Evolutionary conservation across 2,329 filamentous ascomycete genomes (phyloP), one percentile per base, ranked within the genome.

Genomic region (Albophoma yamanashiensis): DNA sequence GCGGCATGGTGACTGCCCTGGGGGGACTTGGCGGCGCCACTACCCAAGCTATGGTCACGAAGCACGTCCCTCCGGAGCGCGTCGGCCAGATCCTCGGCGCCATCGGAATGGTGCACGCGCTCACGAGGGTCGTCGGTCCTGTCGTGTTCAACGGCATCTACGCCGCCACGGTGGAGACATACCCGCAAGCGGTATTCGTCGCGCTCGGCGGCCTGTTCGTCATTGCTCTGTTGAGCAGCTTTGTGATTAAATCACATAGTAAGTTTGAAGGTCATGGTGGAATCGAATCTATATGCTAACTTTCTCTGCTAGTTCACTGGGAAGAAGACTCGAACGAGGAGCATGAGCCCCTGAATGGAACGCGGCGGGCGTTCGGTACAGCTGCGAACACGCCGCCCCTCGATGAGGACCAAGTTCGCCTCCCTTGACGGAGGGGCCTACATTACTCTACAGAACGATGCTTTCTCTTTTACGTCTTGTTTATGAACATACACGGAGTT

Each of bases 1-100:
- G 86, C 22, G 93, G 91, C 56, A 78, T 90, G 53, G 67, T 92
- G 22, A 88, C 91, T 1, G 82, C 91, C 0, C 75, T 95, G 45
- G 93, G 93, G 31, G 92, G 92, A 1, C 86, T 97, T 55, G 92
- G 89, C 0, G 88, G 88, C 42, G 92, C 94, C 1, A 94, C 90
- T 0, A 79, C 96, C 57, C 91, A 96, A 69, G 88, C 89, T 1
- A 83, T 89, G 0, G 77, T 97, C 57, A 97, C 92, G 25, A 97
- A 97, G 71, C 94, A 97, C 71, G 88, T 97, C 0, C 91, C 92
- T 0, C 80, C 86, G 0, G 89, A 94, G 64, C 83, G 84, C 55
- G 88, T 94, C 0, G 94, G 94, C 0, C 87, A 94, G 71, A 78
- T 97, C n/a, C 81, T 99, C 0, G 94, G 94, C 27, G 92, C 92